Evolutionary conservation across 768 basidiomycete genomes (phyloP).

Genomic region (Kwoniella newhampshirensis): DNA sequence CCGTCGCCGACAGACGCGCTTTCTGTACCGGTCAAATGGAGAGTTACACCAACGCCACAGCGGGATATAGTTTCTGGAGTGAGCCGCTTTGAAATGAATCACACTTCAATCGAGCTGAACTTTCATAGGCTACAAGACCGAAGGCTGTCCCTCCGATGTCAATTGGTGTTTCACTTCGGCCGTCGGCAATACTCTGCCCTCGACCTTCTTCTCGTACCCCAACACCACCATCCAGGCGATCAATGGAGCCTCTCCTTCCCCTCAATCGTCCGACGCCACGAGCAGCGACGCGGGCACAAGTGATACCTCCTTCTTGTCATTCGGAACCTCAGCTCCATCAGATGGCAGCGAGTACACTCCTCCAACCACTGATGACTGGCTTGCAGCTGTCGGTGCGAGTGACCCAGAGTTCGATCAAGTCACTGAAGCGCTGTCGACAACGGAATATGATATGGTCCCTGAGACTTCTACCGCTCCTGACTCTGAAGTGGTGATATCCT

Average conservation of each 20-base stretch:
- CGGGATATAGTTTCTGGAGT: slow-evolving; percentile 75
- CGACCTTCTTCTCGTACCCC: slow-evolving; percentile 62
- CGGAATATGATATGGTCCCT: slow-evolving; percentile 20
- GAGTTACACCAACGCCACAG: slow-evolving; percentile 61
- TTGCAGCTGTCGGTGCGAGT: slow-evolving; percentile 26
- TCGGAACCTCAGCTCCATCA: slow-evolving; percentile 24
- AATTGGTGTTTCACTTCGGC: slow-evolving; percentile 71
- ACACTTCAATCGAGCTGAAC: slow-evolving; percentile 2
- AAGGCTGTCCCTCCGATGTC: slow-evolving; percentile 61
- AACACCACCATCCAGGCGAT: slow-evolving; percentile 25
- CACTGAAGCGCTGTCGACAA: slow-evolving; percentile 27
- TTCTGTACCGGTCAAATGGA: slow-evolving; percentile 66
- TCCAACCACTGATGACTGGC: slow-evolving; percentile 24
- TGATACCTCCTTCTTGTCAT: slow-evolving; percentile 21
- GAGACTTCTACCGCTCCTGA: neutral
- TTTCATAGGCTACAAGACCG: slow-evolving; percentile 62
- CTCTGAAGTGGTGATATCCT: neutral
- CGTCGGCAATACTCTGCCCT: slow-evolving; percentile 62
- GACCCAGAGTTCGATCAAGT: slow-evolving; percentile 22
- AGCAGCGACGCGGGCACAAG: neutral
- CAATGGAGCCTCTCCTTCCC: slow-evolving; percentile 4
- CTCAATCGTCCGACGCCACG: slow-evolving; percentile 18
- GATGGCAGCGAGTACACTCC: slow-evolving; percentile 15
- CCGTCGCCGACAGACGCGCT: slow-evolving; percentile 56
- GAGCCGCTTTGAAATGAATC: slow-evolving; percentile 33